These are phyloP conservation scores for Cutaneotrichosporon cutaneum DNA, from an alignment of 1,284 basidiomycete species.

Conservation along the genomic window DNA sequence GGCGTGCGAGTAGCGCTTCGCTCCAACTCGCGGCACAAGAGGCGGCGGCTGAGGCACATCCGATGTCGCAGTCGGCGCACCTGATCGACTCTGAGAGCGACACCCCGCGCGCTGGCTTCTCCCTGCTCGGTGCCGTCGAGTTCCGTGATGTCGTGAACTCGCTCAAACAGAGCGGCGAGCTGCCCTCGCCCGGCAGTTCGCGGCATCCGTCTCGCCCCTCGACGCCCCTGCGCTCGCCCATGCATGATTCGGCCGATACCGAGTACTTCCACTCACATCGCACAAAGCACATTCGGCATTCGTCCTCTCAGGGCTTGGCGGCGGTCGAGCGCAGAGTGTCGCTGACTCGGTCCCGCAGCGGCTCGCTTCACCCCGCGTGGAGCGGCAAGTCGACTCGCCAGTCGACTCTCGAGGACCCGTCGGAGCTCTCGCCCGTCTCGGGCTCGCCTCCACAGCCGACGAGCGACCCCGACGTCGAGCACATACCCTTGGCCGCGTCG, in stretches of 20 bases:
- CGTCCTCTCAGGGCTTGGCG: slow-evolving; percentile 7
- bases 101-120: slow-evolving; percentile 26
- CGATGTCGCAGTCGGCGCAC: background rate
- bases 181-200: slow-evolving; percentile 18
- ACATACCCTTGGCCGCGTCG: slow-evolving; percentile 1
- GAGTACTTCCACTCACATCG: slow-evolving; percentile 14
- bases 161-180: slow-evolving; percentile 58
- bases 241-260: background rate
- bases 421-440: background rate
- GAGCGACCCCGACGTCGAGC: background rate
- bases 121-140: slow-evolving; percentile 27
- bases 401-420: background rate
- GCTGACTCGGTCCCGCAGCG: slow-evolving; percentile 7
- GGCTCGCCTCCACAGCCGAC: background rate
- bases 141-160: slow-evolving; percentile 63
- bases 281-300: slow-evolving; percentile 17
- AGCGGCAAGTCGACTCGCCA: background rate
- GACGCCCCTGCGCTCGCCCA: slow-evolving; percentile 5
- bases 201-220: background rate
- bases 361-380: slow-evolving; percentile 11
- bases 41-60: background rate
- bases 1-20: slow-evolving; percentile 6
- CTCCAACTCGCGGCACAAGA: background rate
- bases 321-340: slow-evolving; percentile 12
- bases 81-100: slow-evolving; percentile 24